Conservation (phyloP, 805 yeast species). For the Sporopachydermia quercuum region DNA sequence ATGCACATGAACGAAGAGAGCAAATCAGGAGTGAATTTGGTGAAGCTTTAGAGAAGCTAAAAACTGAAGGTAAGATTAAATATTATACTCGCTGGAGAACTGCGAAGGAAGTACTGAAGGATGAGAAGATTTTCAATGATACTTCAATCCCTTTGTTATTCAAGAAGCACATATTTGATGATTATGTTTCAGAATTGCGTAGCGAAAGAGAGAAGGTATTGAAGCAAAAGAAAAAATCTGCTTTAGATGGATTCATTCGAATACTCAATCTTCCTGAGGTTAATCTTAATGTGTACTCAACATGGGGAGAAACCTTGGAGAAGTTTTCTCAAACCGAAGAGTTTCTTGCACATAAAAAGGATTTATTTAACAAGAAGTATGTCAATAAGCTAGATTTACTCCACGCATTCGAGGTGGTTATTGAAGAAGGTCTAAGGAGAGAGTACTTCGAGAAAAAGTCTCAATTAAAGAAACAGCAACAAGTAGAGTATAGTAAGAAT, state of each 20-base stretch:
- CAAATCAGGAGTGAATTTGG: conserved; percentile 17
- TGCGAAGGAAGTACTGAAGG: conserved; percentile 33
- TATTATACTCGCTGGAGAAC: conserved; percentile 54
- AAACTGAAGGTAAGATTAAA: conserved; percentile 27
- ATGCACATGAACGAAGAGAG: conserved; percentile 8
- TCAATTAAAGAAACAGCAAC: conserved; percentile 23
- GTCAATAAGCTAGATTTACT: conserved; percentile 49
- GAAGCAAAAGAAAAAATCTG: conserved; percentile 6
- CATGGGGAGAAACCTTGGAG: conserved; percentile 26
- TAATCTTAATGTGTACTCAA: conserved; percentile 12
- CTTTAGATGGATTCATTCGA: conserved; percentile 6
- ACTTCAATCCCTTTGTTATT: conserved; percentile 43
- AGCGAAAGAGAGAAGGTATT: conserved; percentile 12
- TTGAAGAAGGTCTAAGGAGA: conserved; percentile 18
- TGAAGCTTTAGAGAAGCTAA: conserved; percentile 35
- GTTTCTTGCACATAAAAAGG: conserved; percentile 17
- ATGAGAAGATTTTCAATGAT: conserved; percentile 54
- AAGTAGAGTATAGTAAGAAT: conserved; percentile 46
- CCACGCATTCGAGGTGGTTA: conserved; percentile 28
- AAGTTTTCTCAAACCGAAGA: conserved; percentile 4
- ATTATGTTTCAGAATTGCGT: conserved; percentile 30
- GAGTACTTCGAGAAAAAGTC: conserved; percentile 14
- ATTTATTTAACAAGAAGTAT: conserved; percentile 40
- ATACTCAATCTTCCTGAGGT: conserved; percentile 3
- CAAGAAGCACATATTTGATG: conserved; percentile 37